Evolutionary conservation across 352 stramenopile genomes (phyloP).

Genomic region (Globisporangium yorkense): DNA sequence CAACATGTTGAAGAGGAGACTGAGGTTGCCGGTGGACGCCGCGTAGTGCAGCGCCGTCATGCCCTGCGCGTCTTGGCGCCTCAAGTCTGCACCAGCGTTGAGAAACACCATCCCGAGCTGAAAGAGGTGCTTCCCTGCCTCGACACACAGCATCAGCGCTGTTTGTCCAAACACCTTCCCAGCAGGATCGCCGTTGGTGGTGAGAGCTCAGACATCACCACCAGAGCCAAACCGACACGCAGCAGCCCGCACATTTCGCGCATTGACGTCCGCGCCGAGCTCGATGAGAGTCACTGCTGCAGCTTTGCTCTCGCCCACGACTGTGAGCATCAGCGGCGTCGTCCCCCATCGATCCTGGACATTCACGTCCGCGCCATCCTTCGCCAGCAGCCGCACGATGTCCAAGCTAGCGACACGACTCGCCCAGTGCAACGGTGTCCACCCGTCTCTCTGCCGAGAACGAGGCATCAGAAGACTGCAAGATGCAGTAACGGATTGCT

Average conservation of each 20-base stretch:
- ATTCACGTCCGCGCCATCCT: slow-evolving; percentile 69
- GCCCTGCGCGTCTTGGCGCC: slow-evolving; percentile 62
- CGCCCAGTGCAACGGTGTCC: slow-evolving; percentile 72
- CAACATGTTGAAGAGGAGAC: slow-evolving; percentile 58
- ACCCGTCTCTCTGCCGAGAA: slow-evolving; percentile 47
- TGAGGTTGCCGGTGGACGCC: slow-evolving; percentile 42
- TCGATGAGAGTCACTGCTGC: slow-evolving; percentile 64
- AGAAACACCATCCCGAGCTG: slow-evolving; percentile 73
- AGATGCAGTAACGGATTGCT: neutral
- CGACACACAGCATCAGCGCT: slow-evolving; percentile 59
- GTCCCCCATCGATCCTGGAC: slow-evolving; percentile 71
- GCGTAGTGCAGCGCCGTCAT: slow-evolving; percentile 73
- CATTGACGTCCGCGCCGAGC: slow-evolving; percentile 59
- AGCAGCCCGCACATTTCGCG: slow-evolving; percentile 41
- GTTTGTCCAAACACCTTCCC: slow-evolving; percentile 70
- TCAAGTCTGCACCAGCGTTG: slow-evolving; percentile 52
- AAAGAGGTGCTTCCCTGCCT: slow-evolving; percentile 50
- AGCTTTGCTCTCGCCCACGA: slow-evolving; percentile 58
- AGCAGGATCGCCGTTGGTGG: neutral
- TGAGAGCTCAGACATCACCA: neutral
- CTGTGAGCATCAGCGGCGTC: slow-evolving; percentile 74
- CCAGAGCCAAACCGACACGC: neutral
- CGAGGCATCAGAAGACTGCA: neutral
- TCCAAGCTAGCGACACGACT: slow-evolving; percentile 69
- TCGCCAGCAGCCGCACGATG: slow-evolving; percentile 72